A percentile compares a stretch with the other conserved stretches of the same genome.
Conservation (phyloP, 2,329 filamentous ascomycete species). For the Talaromyces rugulosus region DNA sequence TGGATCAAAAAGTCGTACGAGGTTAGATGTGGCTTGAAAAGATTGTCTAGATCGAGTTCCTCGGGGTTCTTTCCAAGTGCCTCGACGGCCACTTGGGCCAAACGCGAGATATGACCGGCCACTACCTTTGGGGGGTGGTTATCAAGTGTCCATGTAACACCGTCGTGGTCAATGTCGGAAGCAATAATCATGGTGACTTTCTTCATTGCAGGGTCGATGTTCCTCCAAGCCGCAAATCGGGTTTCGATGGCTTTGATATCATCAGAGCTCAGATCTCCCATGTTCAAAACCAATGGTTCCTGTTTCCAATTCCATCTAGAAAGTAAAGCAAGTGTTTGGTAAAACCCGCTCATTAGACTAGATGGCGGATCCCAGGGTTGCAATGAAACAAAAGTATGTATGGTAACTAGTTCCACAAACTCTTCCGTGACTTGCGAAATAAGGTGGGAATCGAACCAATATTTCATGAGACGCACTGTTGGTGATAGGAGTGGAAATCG, state of each 20-base stretch:
- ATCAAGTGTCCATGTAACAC: slow-evolving; percentile 73
- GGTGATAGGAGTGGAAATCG: slow-evolving; percentile 74
- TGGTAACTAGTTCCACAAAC: slow-evolving; percentile 76
- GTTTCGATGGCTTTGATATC: slow-evolving; percentile 62
- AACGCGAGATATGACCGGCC: slow-evolving; percentile 73
- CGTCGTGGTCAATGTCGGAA: slow-evolving; percentile 71
- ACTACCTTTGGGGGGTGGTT: slow-evolving; percentile 71
- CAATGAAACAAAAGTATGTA: slow-evolving; percentile 73
- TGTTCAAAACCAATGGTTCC: slow-evolving; percentile 76
- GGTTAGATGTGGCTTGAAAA: slow-evolving; percentile 68
- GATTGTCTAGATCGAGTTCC: slow-evolving; percentile 16
- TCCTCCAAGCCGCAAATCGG: slow-evolving; percentile 78
- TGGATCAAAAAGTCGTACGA: slow-evolving; percentile 88
- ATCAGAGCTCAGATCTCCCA: slow-evolving; percentile 57
- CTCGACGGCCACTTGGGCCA: slow-evolving; percentile 72
- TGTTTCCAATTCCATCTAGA: slow-evolving; percentile 89
- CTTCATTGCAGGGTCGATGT: slow-evolving; percentile 85
- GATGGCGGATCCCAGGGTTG: slow-evolving; percentile 77
- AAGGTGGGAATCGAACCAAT: slow-evolving; percentile 84
- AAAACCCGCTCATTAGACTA: slow-evolving; percentile 72
- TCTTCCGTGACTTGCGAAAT: slow-evolving; percentile 71
- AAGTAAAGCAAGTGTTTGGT: slow-evolving; percentile 74
- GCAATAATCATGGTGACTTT: slow-evolving; percentile 75
- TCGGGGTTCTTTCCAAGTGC: slow-evolving; percentile 48
- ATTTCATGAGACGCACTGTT: slow-evolving; percentile 78